Evolutionary conservation across 768 basidiomycete species (phyloP).

Genomic region (Termitomyces sp.): DNA sequence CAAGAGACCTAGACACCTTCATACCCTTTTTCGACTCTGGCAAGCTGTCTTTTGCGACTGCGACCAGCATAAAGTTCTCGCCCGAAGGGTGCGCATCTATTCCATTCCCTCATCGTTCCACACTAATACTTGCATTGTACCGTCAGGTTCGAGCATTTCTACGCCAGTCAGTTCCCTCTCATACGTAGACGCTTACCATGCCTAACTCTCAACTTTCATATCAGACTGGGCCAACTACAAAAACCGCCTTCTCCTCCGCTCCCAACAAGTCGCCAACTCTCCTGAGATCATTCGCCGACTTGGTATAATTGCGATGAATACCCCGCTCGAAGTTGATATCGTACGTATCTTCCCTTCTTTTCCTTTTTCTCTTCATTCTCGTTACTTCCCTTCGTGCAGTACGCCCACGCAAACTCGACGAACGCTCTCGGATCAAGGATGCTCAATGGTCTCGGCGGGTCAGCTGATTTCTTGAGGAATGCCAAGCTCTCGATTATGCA

Average conservation of each 20-base stretch:
- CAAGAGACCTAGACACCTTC: conserved; percentile 31
- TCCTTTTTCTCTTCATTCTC: not conserved
- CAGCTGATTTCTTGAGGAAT: conserved; percentile 43
- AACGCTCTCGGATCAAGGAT: conserved; percentile 45
- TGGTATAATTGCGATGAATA: conserved; percentile 49
- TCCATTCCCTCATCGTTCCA: not conserved
- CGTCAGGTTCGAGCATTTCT: conserved; percentile 42
- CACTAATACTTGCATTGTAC: not conserved
- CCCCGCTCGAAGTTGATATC: conserved; percentile 45
- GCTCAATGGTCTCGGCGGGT: conserved; percentile 46
- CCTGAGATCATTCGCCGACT: conserved; percentile 44
- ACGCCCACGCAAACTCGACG: conserved; percentile 48
- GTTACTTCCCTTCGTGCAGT: conserved; percentile 19
- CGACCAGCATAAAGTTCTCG: conserved; percentile 41
- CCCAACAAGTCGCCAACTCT: conserved; percentile 47
- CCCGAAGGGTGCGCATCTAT: conserved; percentile 31
- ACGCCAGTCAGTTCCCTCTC: conserved; percentile 26
- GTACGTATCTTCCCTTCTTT: conserved; percentile 19
- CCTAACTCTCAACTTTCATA: not conserved
- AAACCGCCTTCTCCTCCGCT: conserved; percentile 40
- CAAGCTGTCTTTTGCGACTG: conserved; percentile 41
- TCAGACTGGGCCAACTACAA: conserved; percentile 43
- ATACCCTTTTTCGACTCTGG: conserved; percentile 43
- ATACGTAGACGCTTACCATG: not conserved
- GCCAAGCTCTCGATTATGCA: conserved; percentile 49